Evolutionary conservation across 208 protist species (phyloP).

Genomic region (Trypanosoma cruzi): DNA sequence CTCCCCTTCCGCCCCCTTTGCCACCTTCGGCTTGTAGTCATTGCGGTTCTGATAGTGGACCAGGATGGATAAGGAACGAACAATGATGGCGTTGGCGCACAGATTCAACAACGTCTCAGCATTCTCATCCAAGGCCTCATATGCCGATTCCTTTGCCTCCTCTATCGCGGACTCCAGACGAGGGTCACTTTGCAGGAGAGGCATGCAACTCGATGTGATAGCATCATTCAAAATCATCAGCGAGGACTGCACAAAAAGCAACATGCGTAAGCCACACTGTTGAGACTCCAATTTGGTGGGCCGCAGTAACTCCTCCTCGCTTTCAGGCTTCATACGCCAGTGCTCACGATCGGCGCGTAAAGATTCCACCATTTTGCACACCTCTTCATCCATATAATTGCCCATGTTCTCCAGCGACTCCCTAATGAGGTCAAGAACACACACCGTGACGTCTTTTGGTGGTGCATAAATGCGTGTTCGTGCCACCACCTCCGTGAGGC

Average conservation of each 20-base stretch:
- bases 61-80: constrained; percentile 77
- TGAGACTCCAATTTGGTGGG: constrained; percentile 70
- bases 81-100: constrained; percentile 73
- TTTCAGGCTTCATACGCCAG: constrained; percentile 70
- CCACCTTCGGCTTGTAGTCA: constrained; percentile 72
- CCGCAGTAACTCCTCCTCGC: constrained; percentile 64
- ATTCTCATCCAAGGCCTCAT: constrained; percentile 62
- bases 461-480: constrained; percentile 63
- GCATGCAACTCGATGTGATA: constrained; percentile 47
- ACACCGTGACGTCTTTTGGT: constrained; percentile 44
- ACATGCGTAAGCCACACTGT: constrained; percentile 84
- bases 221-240: constrained; percentile 72
- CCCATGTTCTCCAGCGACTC: constrained; percentile 48
- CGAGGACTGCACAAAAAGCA: constrained; percentile 84
- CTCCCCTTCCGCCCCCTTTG: constrained; percentile 43
- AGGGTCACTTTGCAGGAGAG: constrained; percentile 52
- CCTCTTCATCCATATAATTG: constrained; percentile 63
- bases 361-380: constrained; percentile 69
- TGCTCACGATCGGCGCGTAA: constrained; percentile 66
- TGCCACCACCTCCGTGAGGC: constrained; percentile 55
- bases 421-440: constrained; percentile 62
- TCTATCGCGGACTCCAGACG: constrained; percentile 61
- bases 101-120: constrained; percentile 80
- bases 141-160: constrained; percentile 42
- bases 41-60: constrained; percentile 72